Conservation (phyloP, 2,329 filamentous ascomycete species). For the Ceratocystis variospora region DNA sequence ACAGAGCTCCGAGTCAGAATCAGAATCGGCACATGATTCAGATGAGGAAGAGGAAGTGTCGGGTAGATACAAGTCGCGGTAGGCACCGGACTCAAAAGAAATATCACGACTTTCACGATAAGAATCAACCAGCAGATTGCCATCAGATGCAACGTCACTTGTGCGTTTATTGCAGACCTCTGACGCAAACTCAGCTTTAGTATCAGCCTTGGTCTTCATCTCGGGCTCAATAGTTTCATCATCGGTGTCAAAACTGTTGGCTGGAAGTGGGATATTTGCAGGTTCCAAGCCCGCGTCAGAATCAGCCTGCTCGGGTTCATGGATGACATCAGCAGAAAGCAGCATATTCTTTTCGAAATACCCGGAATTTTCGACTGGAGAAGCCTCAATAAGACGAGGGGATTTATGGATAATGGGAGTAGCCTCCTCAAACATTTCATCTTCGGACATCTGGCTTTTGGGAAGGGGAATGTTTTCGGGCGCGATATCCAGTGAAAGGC, state of each 20-base stretch:
- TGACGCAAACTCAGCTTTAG: neutral
- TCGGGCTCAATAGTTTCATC: neutral
- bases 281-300: neutral
- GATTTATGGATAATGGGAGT: neutral
- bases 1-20: neutral
- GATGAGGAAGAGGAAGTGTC: neutral
- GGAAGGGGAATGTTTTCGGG: neutral
- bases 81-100: neutral
- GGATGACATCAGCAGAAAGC: neutral
- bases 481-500: neutral
- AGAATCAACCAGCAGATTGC: neutral
- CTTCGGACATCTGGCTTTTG: neutral
- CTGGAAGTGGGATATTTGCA: neutral
- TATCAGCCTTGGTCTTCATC: neutral
- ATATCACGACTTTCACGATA: neutral
- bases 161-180: neutral
- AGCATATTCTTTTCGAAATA: neutral
- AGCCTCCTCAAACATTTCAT: neutral
- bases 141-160: no score
- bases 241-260: neutral
- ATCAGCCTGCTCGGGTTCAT: neutral
- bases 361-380: neutral
- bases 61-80: neutral
- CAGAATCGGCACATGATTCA: neutral
- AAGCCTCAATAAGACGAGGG: neutral